A percentile compares a stretch with the other conserved stretches of the same genome.
phyloP scores from a whole-genome alignment of 257 asterid genomes.

The Anisodus tanguticus region DNA sequence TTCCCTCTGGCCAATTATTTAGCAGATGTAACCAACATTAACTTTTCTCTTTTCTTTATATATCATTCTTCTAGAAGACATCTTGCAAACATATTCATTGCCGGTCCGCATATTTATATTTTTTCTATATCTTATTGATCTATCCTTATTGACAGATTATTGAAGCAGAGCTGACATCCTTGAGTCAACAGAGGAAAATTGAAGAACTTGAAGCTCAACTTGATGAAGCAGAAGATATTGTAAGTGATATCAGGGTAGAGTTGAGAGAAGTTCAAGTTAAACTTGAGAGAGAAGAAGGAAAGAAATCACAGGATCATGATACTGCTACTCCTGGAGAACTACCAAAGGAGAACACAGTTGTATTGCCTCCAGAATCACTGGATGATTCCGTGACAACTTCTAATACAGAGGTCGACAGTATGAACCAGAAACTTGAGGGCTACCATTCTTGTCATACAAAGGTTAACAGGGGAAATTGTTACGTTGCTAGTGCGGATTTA shows the following conservation, averaged over 20 bases:
- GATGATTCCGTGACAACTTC: slow-evolving; percentile 36
- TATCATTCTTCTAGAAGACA: background rate
- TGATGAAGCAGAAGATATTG: slow-evolving; percentile 92
- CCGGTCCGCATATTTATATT: background rate
- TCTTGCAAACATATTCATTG: background rate
- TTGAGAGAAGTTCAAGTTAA: slow-evolving; percentile 59
- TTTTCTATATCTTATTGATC: background rate
- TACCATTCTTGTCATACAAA: slow-evolving; percentile 39
- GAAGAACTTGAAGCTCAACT: slow-evolving; percentile 93
- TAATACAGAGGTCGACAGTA: slow-evolving; percentile 35
- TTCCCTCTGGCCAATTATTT: background rate
- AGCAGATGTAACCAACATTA: background rate
- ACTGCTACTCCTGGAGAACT: slow-evolving; percentile 36
- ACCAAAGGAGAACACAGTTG: slow-evolving; percentile 36
- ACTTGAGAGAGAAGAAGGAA: slow-evolving; percentile 45
- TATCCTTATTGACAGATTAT: slow-evolving; percentile 47
- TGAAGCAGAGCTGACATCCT: slow-evolving; percentile 60
- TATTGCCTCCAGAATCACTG: slow-evolving; percentile 37
- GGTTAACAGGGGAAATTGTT: slow-evolving; percentile 41
- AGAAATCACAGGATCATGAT: background rate
- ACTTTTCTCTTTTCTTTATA: slow-evolving; percentile 4
- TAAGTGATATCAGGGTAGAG: slow-evolving; percentile 78
- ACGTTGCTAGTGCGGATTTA: slow-evolving; percentile 50
- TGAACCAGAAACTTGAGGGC: slow-evolving; percentile 39
- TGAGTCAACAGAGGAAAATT: slow-evolving; percentile 68